Percentiles rank a stretch among this genome's conserved stretches.
Conservation (phyloP, 768 basidiomycete genomes). For the Gloeophyllum trabeum region DNA sequence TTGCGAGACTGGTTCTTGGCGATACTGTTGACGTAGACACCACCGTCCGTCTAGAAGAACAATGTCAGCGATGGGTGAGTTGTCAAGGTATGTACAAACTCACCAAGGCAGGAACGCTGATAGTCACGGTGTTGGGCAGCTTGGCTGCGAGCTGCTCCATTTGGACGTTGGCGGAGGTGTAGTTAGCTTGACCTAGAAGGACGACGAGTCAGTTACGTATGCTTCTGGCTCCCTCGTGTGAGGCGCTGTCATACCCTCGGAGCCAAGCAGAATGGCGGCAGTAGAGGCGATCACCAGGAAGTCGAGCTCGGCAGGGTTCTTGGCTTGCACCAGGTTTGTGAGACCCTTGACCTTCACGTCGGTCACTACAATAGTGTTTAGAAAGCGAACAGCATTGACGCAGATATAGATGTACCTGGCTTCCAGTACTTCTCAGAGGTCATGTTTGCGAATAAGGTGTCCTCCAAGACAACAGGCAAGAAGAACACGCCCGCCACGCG, state of each 20-base stretch:
- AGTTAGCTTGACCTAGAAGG: slow-evolving; percentile 5
- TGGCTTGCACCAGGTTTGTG: slow-evolving; percentile 5
- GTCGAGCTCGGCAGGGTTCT: slow-evolving; percentile 7
- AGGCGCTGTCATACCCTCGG: no score
- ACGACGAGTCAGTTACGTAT: no score
- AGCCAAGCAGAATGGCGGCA: slow-evolving; percentile 4
- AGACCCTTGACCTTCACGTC: slow-evolving; percentile 10
- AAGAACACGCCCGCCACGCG: slow-evolving; percentile 5
- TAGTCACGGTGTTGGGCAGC: slow-evolving; percentile 3
- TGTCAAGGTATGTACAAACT: no score
- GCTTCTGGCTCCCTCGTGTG: no score
- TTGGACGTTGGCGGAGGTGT: background rate
- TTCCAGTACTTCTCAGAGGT: slow-evolving; percentile 8
- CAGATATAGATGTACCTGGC: slow-evolving; percentile 1
- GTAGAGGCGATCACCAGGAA: slow-evolving; percentile 8
- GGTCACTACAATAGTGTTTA: slow-evolving; percentile 2
- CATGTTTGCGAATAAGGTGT: slow-evolving; percentile 7
- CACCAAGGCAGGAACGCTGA: slow-evolving; percentile 4
- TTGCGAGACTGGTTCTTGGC: slow-evolving; percentile 1
- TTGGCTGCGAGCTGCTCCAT: slow-evolving; percentile 4
- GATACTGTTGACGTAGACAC: slow-evolving; percentile 5
- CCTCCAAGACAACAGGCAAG: slow-evolving; percentile 5
- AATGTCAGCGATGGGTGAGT: background rate
- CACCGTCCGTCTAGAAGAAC: slow-evolving; percentile 5
- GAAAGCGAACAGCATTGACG: background rate